These are phyloP conservation scores for Colletotrichum aenigma DNA, from an alignment of 2,329 filamentous ascomycete species.

Conservation along the genomic window DNA sequence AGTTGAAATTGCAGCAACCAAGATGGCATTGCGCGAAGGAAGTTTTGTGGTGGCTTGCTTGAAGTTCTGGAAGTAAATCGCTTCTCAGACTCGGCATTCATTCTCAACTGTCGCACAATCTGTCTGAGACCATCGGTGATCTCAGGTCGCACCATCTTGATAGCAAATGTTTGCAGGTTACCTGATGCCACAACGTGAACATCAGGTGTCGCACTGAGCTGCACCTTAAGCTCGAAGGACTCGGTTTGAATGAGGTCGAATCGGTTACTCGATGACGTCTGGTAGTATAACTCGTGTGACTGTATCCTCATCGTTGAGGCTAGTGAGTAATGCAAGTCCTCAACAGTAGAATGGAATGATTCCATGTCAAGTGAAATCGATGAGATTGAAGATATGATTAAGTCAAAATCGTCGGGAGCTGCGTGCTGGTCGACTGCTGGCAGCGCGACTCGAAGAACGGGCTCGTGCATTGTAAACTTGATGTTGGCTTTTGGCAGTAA, in stretches of 20 bases:
- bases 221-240: slow-evolving; percentile 83
- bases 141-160: slow-evolving; percentile 89
- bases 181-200: slow-evolving; percentile 82
- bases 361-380: slow-evolving; percentile 93
- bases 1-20: slow-evolving; percentile 88
- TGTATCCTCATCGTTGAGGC: slow-evolving; percentile 82
- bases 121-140: slow-evolving; percentile 92
- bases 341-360: slow-evolving; percentile 88
- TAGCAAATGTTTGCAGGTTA: slow-evolving; percentile 82
- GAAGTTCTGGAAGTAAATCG: slow-evolving; percentile 51
- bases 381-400: slow-evolving; percentile 94
- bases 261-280: slow-evolving; percentile 80
- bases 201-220: slow-evolving; percentile 84
- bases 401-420: slow-evolving; percentile 83
- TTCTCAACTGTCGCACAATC: slow-evolving; percentile 83
- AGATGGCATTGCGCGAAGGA: slow-evolving; percentile 77
- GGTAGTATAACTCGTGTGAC: slow-evolving; percentile 92
- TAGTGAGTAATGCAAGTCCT: slow-evolving; percentile 86
- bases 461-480: slow-evolving; percentile 96
- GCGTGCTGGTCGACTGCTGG: slow-evolving; percentile 73
- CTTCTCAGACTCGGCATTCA: slow-evolving; percentile 70
- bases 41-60: slow-evolving; percentile 59
- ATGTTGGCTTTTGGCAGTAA: slow-evolving; percentile 91
- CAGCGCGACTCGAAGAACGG: slow-evolving; percentile 87
- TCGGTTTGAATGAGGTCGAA: slow-evolving; percentile 91